Base-by-base conservation (phyloP, 2,329 filamentous ascomycete genomes). In the Trichoderma sp. region DNA sequence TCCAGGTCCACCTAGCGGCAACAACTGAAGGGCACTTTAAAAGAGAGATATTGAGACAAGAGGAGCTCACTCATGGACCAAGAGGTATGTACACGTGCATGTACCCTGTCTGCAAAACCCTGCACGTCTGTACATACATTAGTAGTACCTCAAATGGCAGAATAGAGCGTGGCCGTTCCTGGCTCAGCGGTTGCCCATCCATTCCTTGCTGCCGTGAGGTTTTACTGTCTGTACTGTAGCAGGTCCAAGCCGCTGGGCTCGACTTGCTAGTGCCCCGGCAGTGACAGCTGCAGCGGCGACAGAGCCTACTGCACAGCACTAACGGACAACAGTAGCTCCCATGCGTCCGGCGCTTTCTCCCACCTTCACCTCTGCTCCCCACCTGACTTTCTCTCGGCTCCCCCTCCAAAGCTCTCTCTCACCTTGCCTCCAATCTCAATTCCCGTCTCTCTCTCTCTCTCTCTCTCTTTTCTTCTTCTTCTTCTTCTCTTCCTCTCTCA, bases 401-500 rank as follows among this genome's bases (percentile, higher is more conserved):
- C 56, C 57, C 64, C 64, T 67, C 64, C 64, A 52, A 32, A 59
- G 57, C 39, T 60, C 63, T 57, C 71, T 70, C 67, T 74, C 72
- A 71, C 72, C 68, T 71, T 53, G 19, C 34, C 64, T 58, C 59
- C 42, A 52, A 27, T 65, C 63, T 57, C 63, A 57, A 65, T 57
- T 37, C 50, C 50, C 48, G n/a, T 54, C 22, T 69, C 59, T 70
- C 50, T 53, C 67, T 69, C 64, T n/a, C n/a, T n/a, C n/a, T n/a
- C n/a, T n/a, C n/a, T n/a, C n/a, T n/a, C n/a, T n/a, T n/a, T n/a
- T n/a, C n/a, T n/a, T 67, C 68, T 70, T 69, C 72, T 70, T 70
- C 70, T 68, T 69, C 45, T 70, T 70, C 69, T 74, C 72, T 76
- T 74, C 72, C 72, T 57, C 68, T 70, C 64, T 68, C 69, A 70